Percentiles rank a stretch among this genome's conserved stretches.
Conservation (phyloP, 2,329 filamentous ascomycete genomes). For the Alternaria novae-zelandiae region DNA sequence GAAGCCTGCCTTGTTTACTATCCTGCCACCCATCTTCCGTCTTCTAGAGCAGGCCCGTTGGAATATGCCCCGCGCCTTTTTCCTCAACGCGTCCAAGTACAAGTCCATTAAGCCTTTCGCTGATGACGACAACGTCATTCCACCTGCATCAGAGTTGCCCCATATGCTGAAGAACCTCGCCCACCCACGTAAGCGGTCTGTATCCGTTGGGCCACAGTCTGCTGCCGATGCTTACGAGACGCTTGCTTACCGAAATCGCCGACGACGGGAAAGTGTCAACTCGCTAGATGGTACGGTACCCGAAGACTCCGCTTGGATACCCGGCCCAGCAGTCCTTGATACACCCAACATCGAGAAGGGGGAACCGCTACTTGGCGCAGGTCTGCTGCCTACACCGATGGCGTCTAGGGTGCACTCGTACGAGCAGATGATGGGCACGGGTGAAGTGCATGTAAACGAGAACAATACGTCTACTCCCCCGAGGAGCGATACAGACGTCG, state of each 20-base stretch:
- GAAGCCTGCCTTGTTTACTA: constrained; percentile 80
- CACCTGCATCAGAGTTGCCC: constrained; percentile 85
- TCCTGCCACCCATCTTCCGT: constrained; percentile 85
- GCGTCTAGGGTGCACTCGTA: constrained; percentile 64
- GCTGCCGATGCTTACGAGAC: constrained; percentile 97
- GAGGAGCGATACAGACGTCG: constrained; percentile 41
- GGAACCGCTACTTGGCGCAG: constrained; percentile 48
- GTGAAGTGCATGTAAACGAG: constrained; percentile 48
- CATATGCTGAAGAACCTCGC: constrained; percentile 81
- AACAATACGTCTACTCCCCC: constrained; percentile 28
- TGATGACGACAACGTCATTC: constrained; percentile 86
- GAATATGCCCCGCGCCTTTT: constrained; percentile 85
- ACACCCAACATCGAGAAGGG: constrained; percentile 35
- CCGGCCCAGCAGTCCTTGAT: constrained; percentile 37
- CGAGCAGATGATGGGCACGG: constrained; percentile 76
- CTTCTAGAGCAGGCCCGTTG: constrained; percentile 80
- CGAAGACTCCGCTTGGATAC: constrained; percentile 33
- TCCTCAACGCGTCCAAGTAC: constrained; percentile 89
- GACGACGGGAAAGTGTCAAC: constrained; percentile 66
- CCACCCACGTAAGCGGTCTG: constrained; percentile 78
- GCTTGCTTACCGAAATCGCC: constrained; percentile 83
- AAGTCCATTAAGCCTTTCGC: constrained; percentile 77
- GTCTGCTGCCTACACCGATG: constrained; percentile 57
- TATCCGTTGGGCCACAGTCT: constrained; percentile 93
- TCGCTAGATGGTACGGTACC: constrained; percentile 43